Base-by-base conservation (phyloP, 2,329 filamentous ascomycete species). In the Pyrenochaeta sp. region DNA sequence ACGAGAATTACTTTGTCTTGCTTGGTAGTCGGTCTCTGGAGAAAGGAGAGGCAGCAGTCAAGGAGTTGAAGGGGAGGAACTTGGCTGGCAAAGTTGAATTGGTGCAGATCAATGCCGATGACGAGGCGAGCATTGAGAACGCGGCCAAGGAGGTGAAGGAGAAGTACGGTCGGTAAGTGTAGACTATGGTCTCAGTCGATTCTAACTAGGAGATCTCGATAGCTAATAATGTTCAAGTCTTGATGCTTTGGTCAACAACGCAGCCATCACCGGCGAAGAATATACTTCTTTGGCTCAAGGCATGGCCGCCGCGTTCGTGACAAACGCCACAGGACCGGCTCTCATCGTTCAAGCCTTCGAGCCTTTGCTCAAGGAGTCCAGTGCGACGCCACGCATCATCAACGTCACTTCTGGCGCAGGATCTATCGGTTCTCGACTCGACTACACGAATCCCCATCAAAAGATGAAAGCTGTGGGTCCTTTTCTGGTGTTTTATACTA, bases 31-130 rank as follows among this genome's bases (percentile, higher is more conserved):
- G 60, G 34, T 49, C 48, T 15, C 10, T 37, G 3, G 15, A 49
- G 7, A 63, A 58, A 35, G 63, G 63, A 29, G 20, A 66, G 19
- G 55, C 65, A 3, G 60, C 57, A 2, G 23, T 63, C 8, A 31
- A 58, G 24, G 40, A 55, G 8, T 44, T 66, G 41, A 59, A 22
- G 46, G 48, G 36, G 29, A 65, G 32, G 2, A 35, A 40, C 6
- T 39, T 51, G 1, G 49, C 53, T 13, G 63, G 60, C 4, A 58
- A 59, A 1, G 60, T 73, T n/a, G 69, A 73, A 21, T 39, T 69
- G 6, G 44, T 77, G 3, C 58, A 70, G 15, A 63, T 79, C 20
- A 74, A 79, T 53, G 60, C 77, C 9, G 67, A 58, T 7, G 67
- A 62, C 23, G 73, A 77, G 41, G 55, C 61, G 6, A 74, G 72